phyloP scores from a whole-genome alignment of 129 eudicot species.

The Chrysanthemum seticuspe region DNA sequence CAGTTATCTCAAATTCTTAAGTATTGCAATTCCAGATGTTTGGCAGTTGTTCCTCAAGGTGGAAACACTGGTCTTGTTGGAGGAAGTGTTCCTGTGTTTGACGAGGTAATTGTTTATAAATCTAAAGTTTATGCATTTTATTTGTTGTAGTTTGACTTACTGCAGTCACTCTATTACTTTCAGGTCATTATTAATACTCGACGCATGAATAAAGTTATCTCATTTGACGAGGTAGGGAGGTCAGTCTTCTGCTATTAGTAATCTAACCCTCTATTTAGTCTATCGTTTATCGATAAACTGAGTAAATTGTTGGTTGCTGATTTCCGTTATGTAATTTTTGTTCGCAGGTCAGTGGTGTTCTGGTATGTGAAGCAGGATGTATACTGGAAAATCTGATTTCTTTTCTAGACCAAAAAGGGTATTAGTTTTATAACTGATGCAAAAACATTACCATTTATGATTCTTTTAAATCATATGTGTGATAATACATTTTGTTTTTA shows the following conservation, averaged over 20 bases:
- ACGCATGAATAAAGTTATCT: slow-evolving; percentile 69
- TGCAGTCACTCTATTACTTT: slow-evolving; percentile 1
- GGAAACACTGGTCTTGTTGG: slow-evolving; percentile 99
- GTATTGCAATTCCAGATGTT: slow-evolving; percentile 83
- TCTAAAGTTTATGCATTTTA: neutral
- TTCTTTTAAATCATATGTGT: slow-evolving; percentile 13
- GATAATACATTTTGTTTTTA: neutral
- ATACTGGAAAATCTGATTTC: slow-evolving; percentile 86
- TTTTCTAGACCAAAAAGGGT: slow-evolving; percentile 90
- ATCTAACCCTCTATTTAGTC: slow-evolving; percentile 2
- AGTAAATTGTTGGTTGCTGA: neutral
- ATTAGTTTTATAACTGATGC: slow-evolving; percentile 10
- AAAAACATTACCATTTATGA: slow-evolving; percentile 1
- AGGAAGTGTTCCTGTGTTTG: slow-evolving; percentile 96
- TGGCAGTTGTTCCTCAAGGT: slow-evolving; percentile 99
- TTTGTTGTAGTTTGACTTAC: neutral
- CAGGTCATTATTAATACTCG: slow-evolving; percentile 80
- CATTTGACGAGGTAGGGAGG: slow-evolving; percentile 90
- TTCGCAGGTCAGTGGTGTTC: slow-evolving; percentile 80
- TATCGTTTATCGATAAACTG: neutral
- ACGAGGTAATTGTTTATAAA: slow-evolving; percentile 52
- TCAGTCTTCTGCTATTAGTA: slow-evolving; percentile 22
- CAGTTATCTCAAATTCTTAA: slow-evolving; percentile 87
- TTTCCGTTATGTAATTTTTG: slow-evolving; percentile 9
- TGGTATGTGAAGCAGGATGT: slow-evolving; percentile 99